Conservation (phyloP, 1,139 yeast species). For the Nakaseomyces delphensis region DNA sequence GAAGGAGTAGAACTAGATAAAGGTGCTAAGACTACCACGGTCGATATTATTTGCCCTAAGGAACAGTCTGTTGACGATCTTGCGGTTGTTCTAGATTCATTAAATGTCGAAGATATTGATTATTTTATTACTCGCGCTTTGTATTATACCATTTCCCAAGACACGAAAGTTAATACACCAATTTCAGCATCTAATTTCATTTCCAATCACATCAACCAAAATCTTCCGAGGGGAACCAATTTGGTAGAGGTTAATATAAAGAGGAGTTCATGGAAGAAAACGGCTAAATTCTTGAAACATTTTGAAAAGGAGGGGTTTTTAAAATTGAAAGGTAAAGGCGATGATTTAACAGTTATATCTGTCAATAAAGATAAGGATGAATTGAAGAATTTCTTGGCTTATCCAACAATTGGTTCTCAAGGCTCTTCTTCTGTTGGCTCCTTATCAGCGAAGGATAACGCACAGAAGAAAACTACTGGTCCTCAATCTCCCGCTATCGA, state of each 20-base stretch:
- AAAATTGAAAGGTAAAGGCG: constrained; percentile 64
- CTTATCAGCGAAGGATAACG: constrained; percentile 1
- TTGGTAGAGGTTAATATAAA: constrained; percentile 55
- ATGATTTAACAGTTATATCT: constrained; percentile 54
- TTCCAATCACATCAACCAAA: constrained; percentile 57
- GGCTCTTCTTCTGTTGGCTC: constrained; percentile 12
- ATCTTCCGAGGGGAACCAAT: constrained; percentile 60
- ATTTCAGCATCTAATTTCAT: constrained; percentile 65
- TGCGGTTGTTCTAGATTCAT: constrained; percentile 32
- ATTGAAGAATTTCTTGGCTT: constrained; percentile 56
- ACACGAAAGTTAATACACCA: constrained; percentile 46
- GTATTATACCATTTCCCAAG: constrained; percentile 56
- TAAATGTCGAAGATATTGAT: constrained; percentile 68
- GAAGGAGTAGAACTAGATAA: constrained; percentile 14
- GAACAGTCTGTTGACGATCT: constrained; percentile 13
- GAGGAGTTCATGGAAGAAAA: constrained; percentile 82
- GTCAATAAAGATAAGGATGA: constrained; percentile 42
- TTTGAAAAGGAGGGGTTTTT: constrained; percentile 69
- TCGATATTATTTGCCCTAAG: too few species aligned
- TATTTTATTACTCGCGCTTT: constrained; percentile 62
- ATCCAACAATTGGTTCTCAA: constrained; percentile 27
- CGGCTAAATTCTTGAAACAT: constrained; percentile 72
- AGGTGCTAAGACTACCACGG: constrained; percentile 8
- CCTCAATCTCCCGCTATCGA: constrained; percentile 20
- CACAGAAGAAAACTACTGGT: not conserved